A percentile compares a stretch with the other conserved stretches of the same genome.
Evolutionary conservation across 1,284 basidiomycete species (phyloP).

Genomic region (Xerocomus cyaneibrunnescens): DNA sequence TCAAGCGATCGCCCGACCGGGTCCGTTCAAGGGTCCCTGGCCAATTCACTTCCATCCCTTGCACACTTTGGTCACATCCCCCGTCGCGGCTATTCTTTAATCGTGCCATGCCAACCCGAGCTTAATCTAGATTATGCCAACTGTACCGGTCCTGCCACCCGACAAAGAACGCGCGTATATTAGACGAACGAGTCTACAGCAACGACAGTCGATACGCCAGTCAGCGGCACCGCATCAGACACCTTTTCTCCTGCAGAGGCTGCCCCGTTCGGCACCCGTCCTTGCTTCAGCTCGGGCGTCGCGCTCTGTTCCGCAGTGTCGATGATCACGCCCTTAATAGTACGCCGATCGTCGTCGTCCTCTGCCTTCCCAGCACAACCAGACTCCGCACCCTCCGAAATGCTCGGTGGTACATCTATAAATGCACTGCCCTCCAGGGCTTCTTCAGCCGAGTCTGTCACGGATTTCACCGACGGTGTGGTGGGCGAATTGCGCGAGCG

Average conservation of each 20-base stretch:
- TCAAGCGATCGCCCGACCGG: constrained; percentile 17
- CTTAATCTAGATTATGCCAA: constrained; percentile 9
- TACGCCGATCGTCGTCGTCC: constrained; percentile 59
- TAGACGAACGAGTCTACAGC: constrained; percentile 24
- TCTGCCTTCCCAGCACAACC: constrained; percentile 21
- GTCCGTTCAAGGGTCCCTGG: constrained; percentile 17
- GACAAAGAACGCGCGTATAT: constrained; percentile 6
- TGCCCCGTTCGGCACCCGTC: constrained; percentile 1
- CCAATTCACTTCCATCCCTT: constrained; percentile 29
- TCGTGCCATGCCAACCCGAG: constrained; percentile 18
- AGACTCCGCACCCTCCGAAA: constrained; percentile 9
- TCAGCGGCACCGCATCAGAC: constrained; percentile 10
- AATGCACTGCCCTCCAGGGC: constrained; percentile 23
- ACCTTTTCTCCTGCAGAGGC: constrained; percentile 28
- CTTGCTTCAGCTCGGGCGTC: constrained; percentile 14
- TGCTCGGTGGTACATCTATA: constrained; percentile 5
- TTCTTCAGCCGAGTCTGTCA: constrained; percentile 31
- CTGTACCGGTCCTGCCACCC: background rate
- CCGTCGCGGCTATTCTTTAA: constrained; percentile 8
- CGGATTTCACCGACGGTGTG: constrained; percentile 17
- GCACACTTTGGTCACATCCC: constrained; percentile 18
- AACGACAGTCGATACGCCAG: constrained; percentile 19
- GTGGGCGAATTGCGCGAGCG: constrained; percentile 57
- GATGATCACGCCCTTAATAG: constrained; percentile 49
- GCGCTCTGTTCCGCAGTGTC: constrained; percentile 28